Base-by-base conservation (phyloP, 2,329 filamentous ascomycete genomes). In the Rasamsonia emersonii region DNA sequence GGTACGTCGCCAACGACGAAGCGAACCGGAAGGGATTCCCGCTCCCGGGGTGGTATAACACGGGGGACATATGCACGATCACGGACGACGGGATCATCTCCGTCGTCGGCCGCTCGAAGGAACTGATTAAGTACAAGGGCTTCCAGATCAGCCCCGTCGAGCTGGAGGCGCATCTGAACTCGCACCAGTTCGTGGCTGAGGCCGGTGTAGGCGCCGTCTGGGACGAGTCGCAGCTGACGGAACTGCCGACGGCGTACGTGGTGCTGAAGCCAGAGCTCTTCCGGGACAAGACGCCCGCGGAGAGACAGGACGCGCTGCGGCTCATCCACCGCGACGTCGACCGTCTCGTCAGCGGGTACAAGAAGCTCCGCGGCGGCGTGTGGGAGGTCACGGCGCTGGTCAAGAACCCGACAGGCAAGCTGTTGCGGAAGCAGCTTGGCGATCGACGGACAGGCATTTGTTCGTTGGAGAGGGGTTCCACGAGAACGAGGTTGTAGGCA, bases 41-140 rank as follows among this genome's bases (percentile, higher is more conserved):
- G 4, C 37, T 51, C 8, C 30, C 47, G 3, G 60, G 58, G 0
- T 68, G 63, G 63, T 64, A 63, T 32, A 62, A 61, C 28, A 69
- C 65, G 0, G 65, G 65, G 1, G 65, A 69, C 33, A 57, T 68
- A 1, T 64, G 61, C 27, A 53, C 43, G 2, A 50, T 62, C 18
- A 55, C 59, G 33, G 30, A 35, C 0, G 25, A 54, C 1, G 56
- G 57, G 2, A 41, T 46, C 3, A 35, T 63, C 4, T 54, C 44
- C 21, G 53, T 64, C 9, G 51, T 62, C 6, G 61, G 58, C 2
- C 43, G 61, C 2, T 58, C 58, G 3, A 64, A 64, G 32, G 58
- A 63, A 17, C 34, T 64, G 11, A 61, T 64, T 40, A 64, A 64
- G 39, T 63, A 62, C 43, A 62, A 63, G 30, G 59, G 58, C 4